phyloP scores from a whole-genome alignment of 2,329 filamentous ascomycete species.

The Mollisiaceae sp. region DNA sequence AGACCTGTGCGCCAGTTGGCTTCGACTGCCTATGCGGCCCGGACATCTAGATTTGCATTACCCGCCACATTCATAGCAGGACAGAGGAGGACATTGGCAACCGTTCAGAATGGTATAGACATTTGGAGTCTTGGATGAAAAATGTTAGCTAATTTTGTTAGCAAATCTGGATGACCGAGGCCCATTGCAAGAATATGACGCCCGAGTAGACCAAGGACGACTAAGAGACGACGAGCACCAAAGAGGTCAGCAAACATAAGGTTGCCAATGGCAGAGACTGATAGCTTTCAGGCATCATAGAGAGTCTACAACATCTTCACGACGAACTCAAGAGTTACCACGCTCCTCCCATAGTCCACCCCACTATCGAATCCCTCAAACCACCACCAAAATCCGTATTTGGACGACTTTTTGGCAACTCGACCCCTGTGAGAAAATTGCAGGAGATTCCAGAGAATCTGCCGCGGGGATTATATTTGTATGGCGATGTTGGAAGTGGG shows the following conservation, averaged over 20 bases:
- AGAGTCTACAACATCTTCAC: conserved; percentile 87
- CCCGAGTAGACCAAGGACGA: conserved; percentile 73
- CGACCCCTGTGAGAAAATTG: conserved; percentile 43
- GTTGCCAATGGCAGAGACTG: conserved; percentile 20
- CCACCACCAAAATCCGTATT: conserved; percentile 59
- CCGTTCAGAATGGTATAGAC: conserved; percentile 38
- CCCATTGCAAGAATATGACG: conserved; percentile 87
- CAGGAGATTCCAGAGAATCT: conserved; percentile 71
- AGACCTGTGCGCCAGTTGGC: not conserved
- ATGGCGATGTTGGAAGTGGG: conserved; percentile 93
- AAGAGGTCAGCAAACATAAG: conserved; percentile 61
- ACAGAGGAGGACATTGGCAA: conserved; percentile 39
- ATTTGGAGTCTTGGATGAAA: not conserved
- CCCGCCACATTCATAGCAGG: conserved; percentile 39
- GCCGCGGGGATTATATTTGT: conserved; percentile 91
- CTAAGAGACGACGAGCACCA: conserved; percentile 91
- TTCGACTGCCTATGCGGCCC: not conserved
- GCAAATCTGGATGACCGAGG: conserved; percentile 52
- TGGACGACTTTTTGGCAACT: conserved; percentile 62
- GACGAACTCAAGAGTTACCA: conserved; percentile 77
- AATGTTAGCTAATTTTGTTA: conserved; percentile 13
- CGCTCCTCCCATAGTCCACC: conserved; percentile 76
- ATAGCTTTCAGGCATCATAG: conserved; percentile 72
- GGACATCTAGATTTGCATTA: conserved; percentile 21
- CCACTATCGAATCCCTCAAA: conserved; percentile 73